Base-by-base conservation (phyloP, 2,329 filamentous ascomycete genomes). In the Calonectria hongkongensis region DNA sequence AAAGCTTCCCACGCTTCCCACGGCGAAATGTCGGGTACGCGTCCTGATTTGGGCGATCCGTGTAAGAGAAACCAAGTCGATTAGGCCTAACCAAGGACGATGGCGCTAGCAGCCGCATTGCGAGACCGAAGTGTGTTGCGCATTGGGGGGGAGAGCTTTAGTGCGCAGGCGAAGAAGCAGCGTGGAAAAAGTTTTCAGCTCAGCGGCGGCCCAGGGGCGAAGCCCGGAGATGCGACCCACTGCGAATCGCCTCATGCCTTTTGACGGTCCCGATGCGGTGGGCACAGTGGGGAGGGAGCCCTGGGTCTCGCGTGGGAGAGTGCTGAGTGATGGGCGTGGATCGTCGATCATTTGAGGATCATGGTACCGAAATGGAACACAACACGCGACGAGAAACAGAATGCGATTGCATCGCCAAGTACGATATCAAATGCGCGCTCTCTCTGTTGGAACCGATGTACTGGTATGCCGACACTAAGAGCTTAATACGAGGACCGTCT, bases 331-430 rank as follows among this genome's bases (percentile, higher is more conserved):
- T 25, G 54, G 13, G 21, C 30, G 54, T 60, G 54, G 33, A 60
- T 60, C 54, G 54, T 60, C 54, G 33, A 60, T 60, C 54, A 60
- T 60, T 48, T 48, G 54, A 60, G 36, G 33, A 60, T 60, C 54
- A 60, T 27, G 39, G 15, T 39, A 27, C 33, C 4, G 10, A 10
- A 21, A 33, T n/a, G 33, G 27, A 41, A 43, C 36, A 25, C 9
- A 9, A 33, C 33, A 58, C 6, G 33, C n/a, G 54, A 58, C 12
- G 54, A 16, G n/a, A 58, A 58, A 39, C 30, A 39, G 30, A 36
- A 48, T 58, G 33, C 33, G 21, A 21, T 16, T 33, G 36, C 54
- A 48, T 48, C 45, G n/a, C n/a, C n/a, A 12, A 5, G 54, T 27
- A 25, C 4, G 21, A 41, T 27, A 25, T 27, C 6, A 25, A 25